Evolutionary conservation across 495 filamentous ascomycete species (phyloP), one percentile per base, ranked within the genome.

Genomic region (Penicillium tannophilum): DNA sequence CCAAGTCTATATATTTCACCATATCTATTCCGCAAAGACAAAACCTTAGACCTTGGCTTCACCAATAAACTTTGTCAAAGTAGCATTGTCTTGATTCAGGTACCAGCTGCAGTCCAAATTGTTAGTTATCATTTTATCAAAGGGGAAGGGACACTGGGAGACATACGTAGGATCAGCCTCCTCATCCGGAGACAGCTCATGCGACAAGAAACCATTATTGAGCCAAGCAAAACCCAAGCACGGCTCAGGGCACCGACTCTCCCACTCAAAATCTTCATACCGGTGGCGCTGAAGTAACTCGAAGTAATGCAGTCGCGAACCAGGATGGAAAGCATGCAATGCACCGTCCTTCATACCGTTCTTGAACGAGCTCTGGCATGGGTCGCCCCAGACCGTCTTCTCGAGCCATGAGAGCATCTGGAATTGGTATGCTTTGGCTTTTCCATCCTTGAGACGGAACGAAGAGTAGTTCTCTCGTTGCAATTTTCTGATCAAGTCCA

Each of bases 281-380:
- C 44, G 44, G 8, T 26, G 23, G 3, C 44, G 10, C 20, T 9
- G 23, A 10, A 47, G 44, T 2, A 55, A 1, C 11, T 55, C 42
- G 23, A 55, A 55, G 12, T 35, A 46, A 31, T 45, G 41, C 26
- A 55, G 26, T 4, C 53, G 26, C 10, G 42, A 46, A 23, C 53
- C 42, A 10, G 52, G 52, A 9, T 45, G 41, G 7, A 55, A 45
- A 2, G 41, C 52, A 55, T 33, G 41, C 39, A 45, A 19, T 33
- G 12, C 24, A 11, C 41, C 39, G n/a, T 45, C 26, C 42, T 46
- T 31, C 12, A 8, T 12, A 16, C 52, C 52, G n/a, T 45, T 55
- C 16, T 55, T 55, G 52, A 45, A 55, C 7, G 24, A 55, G 52
- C 41, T 46, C 6, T 31, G 20, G 28, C 52, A 55, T 9, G 24